phyloP scores from a whole-genome alignment of 441 rosid species.

The Aleurites moluccanus region DNA sequence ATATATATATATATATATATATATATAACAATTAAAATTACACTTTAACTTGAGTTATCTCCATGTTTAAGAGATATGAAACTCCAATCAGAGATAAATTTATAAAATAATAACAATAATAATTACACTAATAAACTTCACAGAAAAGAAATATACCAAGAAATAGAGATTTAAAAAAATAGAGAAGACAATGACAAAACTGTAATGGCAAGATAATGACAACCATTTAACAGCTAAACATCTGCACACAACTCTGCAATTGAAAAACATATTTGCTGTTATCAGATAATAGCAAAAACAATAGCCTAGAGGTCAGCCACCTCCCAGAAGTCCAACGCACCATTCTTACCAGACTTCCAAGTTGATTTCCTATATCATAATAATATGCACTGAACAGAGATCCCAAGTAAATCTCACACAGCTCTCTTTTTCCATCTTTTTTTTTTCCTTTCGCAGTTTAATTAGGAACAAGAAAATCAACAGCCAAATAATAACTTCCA shows the following conservation, averaged over 20 bases:
- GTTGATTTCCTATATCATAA: neutral
- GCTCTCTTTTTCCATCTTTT: neutral
- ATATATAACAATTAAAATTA: no score
- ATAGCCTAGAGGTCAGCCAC: neutral
- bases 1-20: no score
- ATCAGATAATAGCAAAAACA: neutral
- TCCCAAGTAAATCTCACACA: no score
- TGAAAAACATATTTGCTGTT: neutral
- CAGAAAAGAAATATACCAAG: no score
- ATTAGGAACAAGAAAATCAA: constrained; percentile 27
- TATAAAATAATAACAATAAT: no score
- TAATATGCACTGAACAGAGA: neutral
- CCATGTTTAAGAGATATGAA: no score
- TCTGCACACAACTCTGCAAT: neutral
- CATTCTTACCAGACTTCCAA: neutral
- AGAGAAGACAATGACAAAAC: neutral
- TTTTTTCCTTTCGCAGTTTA: constrained; percentile 1
- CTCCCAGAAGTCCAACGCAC: no score
- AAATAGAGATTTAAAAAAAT: neutral
- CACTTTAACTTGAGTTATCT: no score
- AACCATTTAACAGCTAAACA: neutral
- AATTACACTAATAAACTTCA: no score
- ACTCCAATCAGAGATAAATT: no score
- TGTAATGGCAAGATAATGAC: no score
- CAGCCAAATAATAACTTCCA: constrained; percentile 61